Evolutionary conservation across 345 rosid genomes (phyloP), one percentile per base, ranked within the genome.

Genomic region (Brassica cretica): DNA sequence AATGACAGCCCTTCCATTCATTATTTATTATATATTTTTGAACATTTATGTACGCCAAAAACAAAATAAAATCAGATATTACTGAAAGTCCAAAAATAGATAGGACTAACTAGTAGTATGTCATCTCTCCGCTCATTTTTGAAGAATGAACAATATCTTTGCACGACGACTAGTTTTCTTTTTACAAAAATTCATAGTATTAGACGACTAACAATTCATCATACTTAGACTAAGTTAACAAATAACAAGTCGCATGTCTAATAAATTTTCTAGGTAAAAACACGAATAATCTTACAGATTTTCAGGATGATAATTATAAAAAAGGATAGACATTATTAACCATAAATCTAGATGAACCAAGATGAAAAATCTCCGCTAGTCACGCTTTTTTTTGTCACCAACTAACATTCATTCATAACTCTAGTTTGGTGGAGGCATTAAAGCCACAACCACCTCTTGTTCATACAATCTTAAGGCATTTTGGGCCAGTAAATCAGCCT

Each of bases 1-100:
- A 78, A 72, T 66, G 81, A 72, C 81, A 59, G 9, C 71, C 68
- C 68, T 72, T 66, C 73, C 73, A 55, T 16, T 53, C 2, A 7
- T 56, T 55, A 35, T 7, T 61, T 76, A 41, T 46, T 18, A 18
- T 59, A 44, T 41, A 29, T 27, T 18, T 27, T 5, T 29, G 15
- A 62, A 62, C 18, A 60, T 24, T 8, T 24, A 67, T 5, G 41
- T 10, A 53, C 18, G 18, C 55, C 49, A 41, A 41, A 39, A 44
- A 44, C 9, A 44, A 44, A 44, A 55, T 3, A 35, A 59, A 39
- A 60, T 25, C 44, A 53, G 10, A 39, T 71, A 59, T 8, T 14
- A 35, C 55, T 8, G 9, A 59, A 37, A 74, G 8, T 35, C 9
- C 78, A 25, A 74, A 46, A 74, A 18, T 74, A 21, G n/a, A 56